Percentiles rank a stretch among this genome's conserved stretches.
phyloP scores from a whole-genome alignment of 1,139 yeast genomes.

The Hansenula lynferdii region DNA sequence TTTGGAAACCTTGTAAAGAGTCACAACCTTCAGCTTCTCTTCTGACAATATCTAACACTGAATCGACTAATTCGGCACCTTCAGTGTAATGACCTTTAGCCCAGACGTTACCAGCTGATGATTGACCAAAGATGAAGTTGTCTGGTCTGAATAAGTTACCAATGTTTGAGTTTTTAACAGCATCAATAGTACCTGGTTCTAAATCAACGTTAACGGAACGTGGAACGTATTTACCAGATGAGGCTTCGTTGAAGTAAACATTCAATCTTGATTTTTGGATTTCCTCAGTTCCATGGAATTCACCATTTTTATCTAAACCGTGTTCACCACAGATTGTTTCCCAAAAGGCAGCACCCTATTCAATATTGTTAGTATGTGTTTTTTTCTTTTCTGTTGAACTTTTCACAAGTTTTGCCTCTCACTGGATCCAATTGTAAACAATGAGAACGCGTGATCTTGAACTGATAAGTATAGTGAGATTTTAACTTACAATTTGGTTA shows the following conservation, averaged over 20 bases:
- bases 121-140: slow-evolving; percentile 94
- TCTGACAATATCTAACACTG: slow-evolving; percentile 90
- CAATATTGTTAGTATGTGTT: slow-evolving; percentile 27
- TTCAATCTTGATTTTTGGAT: slow-evolving; percentile 88
- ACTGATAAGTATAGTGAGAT: too few relatives aligned
- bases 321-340: slow-evolving; percentile 97
- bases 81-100: slow-evolving; percentile 99
- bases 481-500: slow-evolving; percentile 86
- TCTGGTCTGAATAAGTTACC: slow-evolving; percentile 96
- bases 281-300: slow-evolving; percentile 63
- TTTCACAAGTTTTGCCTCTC: slow-evolving; percentile 1
- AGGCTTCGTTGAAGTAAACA: slow-evolving; percentile 94
- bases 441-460: background rate
- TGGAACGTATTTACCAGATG: slow-evolving; percentile 95
- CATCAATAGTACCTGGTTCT: slow-evolving; percentile 97
- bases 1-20: slow-evolving; percentile 94
- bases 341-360: slow-evolving; percentile 93
- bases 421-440: background rate
- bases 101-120: slow-evolving; percentile 98
- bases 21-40: slow-evolving; percentile 97
- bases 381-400: too few relatives aligned
- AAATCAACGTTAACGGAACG: slow-evolving; percentile 97
- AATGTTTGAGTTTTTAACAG: slow-evolving; percentile 91
- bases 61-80: slow-evolving; percentile 93
- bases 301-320: slow-evolving; percentile 84